Base-by-base conservation (phyloP, 2,329 filamentous ascomycete genomes). In the Exophiala sideris region DNA sequence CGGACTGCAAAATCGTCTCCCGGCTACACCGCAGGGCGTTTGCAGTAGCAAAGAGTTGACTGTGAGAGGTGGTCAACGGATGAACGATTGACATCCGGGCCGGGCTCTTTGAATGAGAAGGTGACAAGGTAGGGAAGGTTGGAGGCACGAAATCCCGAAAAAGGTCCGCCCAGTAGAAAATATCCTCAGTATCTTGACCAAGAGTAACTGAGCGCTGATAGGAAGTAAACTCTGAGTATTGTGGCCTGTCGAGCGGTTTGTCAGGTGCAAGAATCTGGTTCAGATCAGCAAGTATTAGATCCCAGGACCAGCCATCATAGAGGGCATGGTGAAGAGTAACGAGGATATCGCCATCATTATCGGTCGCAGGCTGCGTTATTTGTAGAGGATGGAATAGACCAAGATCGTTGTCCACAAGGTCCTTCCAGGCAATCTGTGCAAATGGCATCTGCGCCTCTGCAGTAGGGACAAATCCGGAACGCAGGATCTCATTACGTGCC, bases 301-400 rank as follows among this genome's bases (percentile, higher is more conserved):
- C 87, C 65, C 91, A 79, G 0, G 90, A 91, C 91, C 91, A 96
- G n/a, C 91, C 91, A 68, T 96, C 91, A 65, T 95, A 96, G 1
- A 95, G 68, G 0, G 89, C 84, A 70, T 96, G 91, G 66, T 95
- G 91, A 0, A 95, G 74, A 10, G 86, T 77, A 41, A 89, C 49
- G 9, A 81, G 64, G 1, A 69, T 55, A 32, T 66, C 63, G 2
- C 66, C 50, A 45, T 59, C 52, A 3, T 65, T 46, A 10, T 38
- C 21, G 11, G 20, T 32, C n/a, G 29, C 11, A 16, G 24, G n/a
- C 5, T 20, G 16, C 14, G 20, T 21, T 24, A 90, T 70, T 12
- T 68, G 71, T 11, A 91, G 73, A 0, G 90, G 89, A 29, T 74
- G 73, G 2, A 88, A 71, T 11, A 81, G 62, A 34, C 72, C 71